Evolutionary conservation across 257 asterid species (phyloP).

Genomic region (Nicotiana tomentosiformis): DNA sequence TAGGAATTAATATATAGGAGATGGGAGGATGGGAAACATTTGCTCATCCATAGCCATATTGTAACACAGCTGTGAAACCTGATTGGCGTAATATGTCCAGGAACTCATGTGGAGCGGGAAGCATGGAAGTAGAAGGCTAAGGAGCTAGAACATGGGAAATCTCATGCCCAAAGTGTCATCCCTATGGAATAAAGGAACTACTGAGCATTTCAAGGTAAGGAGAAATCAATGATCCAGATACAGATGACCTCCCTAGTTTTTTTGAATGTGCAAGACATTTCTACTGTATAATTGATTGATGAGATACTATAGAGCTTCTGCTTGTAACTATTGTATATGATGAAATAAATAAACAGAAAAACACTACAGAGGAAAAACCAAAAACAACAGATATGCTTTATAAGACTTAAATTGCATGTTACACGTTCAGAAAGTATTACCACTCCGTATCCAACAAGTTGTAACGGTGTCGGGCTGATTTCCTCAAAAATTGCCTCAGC

Average conservation of each 20-base stretch:
- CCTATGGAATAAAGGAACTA: not conserved
- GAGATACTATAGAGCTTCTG: not conserved
- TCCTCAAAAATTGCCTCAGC: slow-evolving; percentile 89
- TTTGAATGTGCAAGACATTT: not conserved
- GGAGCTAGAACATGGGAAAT: not conserved
- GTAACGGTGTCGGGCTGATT: slow-evolving; percentile 68
- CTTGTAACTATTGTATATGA: not conserved
- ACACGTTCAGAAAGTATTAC: slow-evolving; percentile 28
- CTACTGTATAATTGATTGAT: not conserved
- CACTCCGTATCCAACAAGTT: slow-evolving; percentile 56
- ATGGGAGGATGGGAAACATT: not conserved
- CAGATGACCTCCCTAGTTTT: not conserved
- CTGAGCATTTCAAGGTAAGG: slow-evolving; percentile 2
- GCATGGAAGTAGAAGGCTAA: not conserved
- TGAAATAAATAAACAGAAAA: slow-evolving; percentile 1
- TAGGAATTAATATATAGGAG: not conserved
- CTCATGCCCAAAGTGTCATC: not conserved
- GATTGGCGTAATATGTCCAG: not conserved
- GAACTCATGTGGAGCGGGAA: not conserved
- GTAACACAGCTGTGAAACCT: not conserved
- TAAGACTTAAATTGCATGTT: not conserved
- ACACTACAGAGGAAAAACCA: not conserved
- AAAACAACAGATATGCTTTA: not conserved
- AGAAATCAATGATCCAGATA: not conserved
- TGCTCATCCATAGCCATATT: not conserved